phyloP scores from a whole-genome alignment of 2,329 filamentous ascomycete species.

The Cladobotryum protrusum region DNA sequence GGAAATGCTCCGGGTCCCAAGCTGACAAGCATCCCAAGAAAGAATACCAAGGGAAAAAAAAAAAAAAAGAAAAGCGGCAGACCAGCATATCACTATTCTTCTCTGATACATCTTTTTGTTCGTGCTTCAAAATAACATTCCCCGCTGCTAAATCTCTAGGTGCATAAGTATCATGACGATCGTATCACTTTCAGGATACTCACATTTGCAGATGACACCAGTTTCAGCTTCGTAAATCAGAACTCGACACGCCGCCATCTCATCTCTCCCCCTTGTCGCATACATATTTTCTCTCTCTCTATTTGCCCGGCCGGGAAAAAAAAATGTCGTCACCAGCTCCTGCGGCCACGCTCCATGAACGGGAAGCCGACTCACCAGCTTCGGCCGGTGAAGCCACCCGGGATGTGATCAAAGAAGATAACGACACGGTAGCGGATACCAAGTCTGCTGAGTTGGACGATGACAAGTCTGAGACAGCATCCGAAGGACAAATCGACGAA shows the following conservation, averaged over 20 bases:
- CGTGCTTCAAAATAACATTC: constrained; percentile 5
- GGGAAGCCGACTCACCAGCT: constrained; percentile 10
- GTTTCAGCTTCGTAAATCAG: constrained; percentile 1
- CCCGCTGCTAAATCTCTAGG: constrained; percentile 27
- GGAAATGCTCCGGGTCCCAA: too few relatives aligned
- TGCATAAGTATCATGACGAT: constrained; percentile 34
- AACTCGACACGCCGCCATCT: background rate
- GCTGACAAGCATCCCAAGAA: too few relatives aligned
- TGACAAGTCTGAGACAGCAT: constrained; percentile 4
- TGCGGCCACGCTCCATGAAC: constrained; percentile 2
- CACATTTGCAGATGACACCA: constrained; percentile 32
- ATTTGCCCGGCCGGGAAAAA: background rate
- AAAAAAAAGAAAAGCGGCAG: too few relatives aligned
- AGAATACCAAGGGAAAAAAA: too few relatives aligned
- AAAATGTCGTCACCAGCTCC: constrained; percentile 10
- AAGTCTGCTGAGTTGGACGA: constrained; percentile 4
- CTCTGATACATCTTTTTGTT: background rate
- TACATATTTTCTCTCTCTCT: background rate
- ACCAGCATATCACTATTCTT: background rate
- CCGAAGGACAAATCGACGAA: constrained; percentile 4
- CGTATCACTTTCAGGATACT: constrained; percentile 28
- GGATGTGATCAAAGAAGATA: constrained; percentile 12
- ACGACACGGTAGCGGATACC: constrained; percentile 17
- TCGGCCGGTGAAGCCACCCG: constrained; percentile 10
- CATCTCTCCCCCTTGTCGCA: background rate